A percentile compares a stretch with the other conserved stretches of the same genome.
phyloP scores from a whole-genome alignment of 805 yeast genomes.

The Torulaspora franciscae region DNA sequence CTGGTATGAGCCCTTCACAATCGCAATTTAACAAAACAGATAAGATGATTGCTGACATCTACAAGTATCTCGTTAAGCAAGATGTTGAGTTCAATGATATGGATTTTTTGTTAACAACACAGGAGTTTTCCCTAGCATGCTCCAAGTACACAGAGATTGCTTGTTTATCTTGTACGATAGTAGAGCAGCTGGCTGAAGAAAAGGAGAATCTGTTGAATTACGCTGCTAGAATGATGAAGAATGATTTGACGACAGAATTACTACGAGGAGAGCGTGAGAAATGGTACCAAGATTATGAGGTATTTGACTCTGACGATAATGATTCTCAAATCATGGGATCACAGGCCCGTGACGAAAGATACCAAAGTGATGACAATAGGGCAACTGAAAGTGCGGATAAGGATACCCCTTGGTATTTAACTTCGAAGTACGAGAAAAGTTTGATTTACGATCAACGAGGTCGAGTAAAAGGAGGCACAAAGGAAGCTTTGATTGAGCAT shows the following conservation, averaged over 20 bases:
- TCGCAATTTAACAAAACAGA: conserved; percentile 31
- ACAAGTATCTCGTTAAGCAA: conserved; percentile 43
- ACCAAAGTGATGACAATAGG: conserved; percentile 5
- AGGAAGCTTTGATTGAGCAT: conserved; percentile 71
- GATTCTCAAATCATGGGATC: conserved; percentile 2
- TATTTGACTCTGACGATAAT: conserved; percentile 19
- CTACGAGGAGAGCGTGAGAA: conserved; percentile 45
- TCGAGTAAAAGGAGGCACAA: conserved; percentile 75
- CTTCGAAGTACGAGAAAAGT: conserved; percentile 58
- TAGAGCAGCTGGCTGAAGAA: conserved; percentile 61
- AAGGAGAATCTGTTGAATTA: conserved; percentile 65
- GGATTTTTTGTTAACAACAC: conserved; percentile 35
- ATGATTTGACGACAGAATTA: conserved; percentile 58
- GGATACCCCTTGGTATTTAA: conserved; percentile 67
- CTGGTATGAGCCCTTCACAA: conserved; percentile 16
- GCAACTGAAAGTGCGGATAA: conserved; percentile 35
- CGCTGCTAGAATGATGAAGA: conserved; percentile 73
- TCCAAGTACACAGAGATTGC: conserved; percentile 36
- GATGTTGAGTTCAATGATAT: conserved; percentile 41
- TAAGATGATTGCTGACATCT: conserved; percentile 46
- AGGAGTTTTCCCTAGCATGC: conserved; percentile 32
- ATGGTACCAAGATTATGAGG: conserved; percentile 25
- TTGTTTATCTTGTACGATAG: conserved; percentile 37
- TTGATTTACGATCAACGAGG: conserved; percentile 63
- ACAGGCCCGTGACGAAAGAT: conserved; percentile 6